Evolutionary conservation across 306 rosid species (phyloP), one percentile per base, ranked within the genome.

Genomic region (Citrullus mucosospermus): DNA sequence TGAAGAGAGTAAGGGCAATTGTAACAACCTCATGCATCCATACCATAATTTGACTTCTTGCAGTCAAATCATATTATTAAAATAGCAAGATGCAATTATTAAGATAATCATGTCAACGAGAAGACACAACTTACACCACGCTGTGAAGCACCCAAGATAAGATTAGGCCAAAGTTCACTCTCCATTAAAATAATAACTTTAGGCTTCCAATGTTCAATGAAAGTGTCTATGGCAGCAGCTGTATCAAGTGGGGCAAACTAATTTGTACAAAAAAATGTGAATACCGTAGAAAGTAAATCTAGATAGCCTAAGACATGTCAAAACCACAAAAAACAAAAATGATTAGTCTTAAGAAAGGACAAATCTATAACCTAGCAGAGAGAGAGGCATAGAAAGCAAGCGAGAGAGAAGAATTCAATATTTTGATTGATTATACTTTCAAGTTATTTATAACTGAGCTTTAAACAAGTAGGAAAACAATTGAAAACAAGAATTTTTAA

Each of bases 151-250:
- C 86, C 82, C 88, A 92, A 85, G 60, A 92, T 92, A 74, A 94
- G 92, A 87, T 94, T 94, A 79, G 98, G 98, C 98, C 98, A 94
- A 39, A 92, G 89, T 78, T 94, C 98, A 79, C 91, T 87, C 88
- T 94, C 98, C 89, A 94, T 88, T 32, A 94, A 70, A 57, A 92
- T 68, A 61, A 92, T 89, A 30, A 89, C 96, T 76, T 76, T 84
- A 34, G 98, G 98, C 81, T 86, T 92, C 98, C 98, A 94, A 85
- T 89, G 83, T 55, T 81, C 81, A 36, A 94, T 88, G 87, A 94
- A 94, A 78, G 88, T 81, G 53, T 81, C 88, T 54, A 94, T 78
- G 53, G 91, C 88, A 76, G 87, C 66, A 60, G 92, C 92, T 10
- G 91, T 89, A 82, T 94, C 98, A 75, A 94, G 25, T 1, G 97